Evolutionary conservation across 495 filamentous ascomycete genomes (phyloP).

Genomic region (Penicillium robsamsonii): DNA sequence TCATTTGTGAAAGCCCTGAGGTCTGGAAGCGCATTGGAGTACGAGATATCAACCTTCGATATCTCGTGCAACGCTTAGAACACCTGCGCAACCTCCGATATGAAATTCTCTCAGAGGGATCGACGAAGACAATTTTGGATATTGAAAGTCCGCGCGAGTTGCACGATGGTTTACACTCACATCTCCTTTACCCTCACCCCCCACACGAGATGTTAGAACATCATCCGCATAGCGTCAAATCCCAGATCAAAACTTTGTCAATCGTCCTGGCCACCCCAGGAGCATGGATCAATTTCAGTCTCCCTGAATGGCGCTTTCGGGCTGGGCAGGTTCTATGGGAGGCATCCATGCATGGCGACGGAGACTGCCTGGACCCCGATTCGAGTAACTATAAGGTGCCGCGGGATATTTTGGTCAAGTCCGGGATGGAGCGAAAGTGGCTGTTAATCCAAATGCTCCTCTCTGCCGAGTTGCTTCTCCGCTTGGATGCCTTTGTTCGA

Average conservation of each 20-base stretch:
- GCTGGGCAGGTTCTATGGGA: constrained; percentile 84
- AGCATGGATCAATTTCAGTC: constrained; percentile 75
- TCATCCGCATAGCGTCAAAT: constrained; percentile 43
- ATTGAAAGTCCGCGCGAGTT: constrained; percentile 43
- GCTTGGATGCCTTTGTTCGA: constrained; percentile 67
- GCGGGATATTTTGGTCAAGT: constrained; percentile 33
- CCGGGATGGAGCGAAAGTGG: constrained; percentile 65
- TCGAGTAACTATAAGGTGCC: constrained; percentile 37
- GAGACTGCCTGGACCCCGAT: constrained; percentile 45
- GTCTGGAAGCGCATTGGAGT: constrained; percentile 46
- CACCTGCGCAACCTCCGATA: constrained; percentile 41
- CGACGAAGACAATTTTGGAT: constrained; percentile 42
- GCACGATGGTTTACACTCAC: constrained; percentile 44
- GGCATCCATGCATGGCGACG: constrained; percentile 47
- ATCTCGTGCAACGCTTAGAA: constrained; percentile 43
- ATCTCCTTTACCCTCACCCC: constrained; percentile 41
- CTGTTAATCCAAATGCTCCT: constrained; percentile 76
- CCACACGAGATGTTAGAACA: constrained; percentile 23
- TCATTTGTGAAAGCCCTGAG: constrained; percentile 35
- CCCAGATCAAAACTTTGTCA: constrained; percentile 51
- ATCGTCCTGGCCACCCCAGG: constrained; percentile 45
- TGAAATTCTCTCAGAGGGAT: constrained; percentile 33
- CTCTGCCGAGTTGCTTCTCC: constrained; percentile 71
- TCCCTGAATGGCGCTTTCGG: constrained; percentile 75
- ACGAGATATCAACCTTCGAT: constrained; percentile 34